Base-by-base conservation (phyloP, 2,329 filamentous ascomycete species). In the Fusarium denticulatum region DNA sequence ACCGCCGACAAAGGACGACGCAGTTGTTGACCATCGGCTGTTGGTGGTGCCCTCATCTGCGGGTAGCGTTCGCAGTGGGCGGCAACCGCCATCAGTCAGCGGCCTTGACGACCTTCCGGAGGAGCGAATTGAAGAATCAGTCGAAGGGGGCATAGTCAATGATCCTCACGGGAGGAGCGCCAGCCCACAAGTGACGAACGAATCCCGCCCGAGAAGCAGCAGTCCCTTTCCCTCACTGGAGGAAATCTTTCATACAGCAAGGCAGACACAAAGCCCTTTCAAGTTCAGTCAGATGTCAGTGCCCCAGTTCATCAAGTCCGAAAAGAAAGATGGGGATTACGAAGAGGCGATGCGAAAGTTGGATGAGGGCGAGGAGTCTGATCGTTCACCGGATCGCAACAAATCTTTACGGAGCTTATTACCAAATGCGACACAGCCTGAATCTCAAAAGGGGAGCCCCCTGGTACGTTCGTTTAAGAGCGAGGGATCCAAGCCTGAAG, bases 1-100 rank as follows among this genome's bases (percentile, higher is more conserved):
- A 16, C 50, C 64, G n/a, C 57, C 64, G 24, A 67, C 52, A 36
- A 73, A 71, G 20, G 58, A 60, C 14, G 50, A 60, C 11, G 28
- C 47, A 49, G 16, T 45, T 15, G 39, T 60, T 39, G 71, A 67
- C 14, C 47, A 75, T 40, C 64, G 57, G 40, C 40, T 66, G 30
- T 46, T 69, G 32, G 26, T 52, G 11, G 70, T 76, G 8, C 68
- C 73, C 22, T 73, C 73, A 10, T 78, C 77, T 36, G 78, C 78
- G 14, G 82, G 81, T 66, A 88, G 84, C 73, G 77, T 82, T 72
- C 82, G 52, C 67, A 88, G 84, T 74, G 88, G 87, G 30, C 83
- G 86, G 20, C 88, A 89, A 64, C 84, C 85, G 7, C 86, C 88
- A 63, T 84, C 82, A 10, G 78, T 82, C 18, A 82, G 83, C 40